These are phyloP conservation scores for Pyronema domesticum DNA, from an alignment of 495 filamentous ascomycete species.

Conservation along the genomic window DNA sequence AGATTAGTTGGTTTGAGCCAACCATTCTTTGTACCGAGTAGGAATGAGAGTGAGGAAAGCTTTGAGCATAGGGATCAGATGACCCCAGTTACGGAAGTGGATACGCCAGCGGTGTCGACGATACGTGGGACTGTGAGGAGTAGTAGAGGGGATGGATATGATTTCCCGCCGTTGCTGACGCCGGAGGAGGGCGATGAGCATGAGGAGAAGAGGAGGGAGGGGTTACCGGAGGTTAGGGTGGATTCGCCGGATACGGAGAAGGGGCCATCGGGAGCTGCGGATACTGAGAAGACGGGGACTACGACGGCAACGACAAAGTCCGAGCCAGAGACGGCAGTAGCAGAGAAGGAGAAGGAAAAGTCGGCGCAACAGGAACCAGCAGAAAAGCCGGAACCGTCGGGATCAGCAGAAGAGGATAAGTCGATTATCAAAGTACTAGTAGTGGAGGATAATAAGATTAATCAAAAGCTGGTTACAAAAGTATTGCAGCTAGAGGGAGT, in stretches of 20 bases:
- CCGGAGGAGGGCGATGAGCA: too few relatives aligned
- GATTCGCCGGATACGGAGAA: not conserved
- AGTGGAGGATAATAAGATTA: constrained; percentile 83
- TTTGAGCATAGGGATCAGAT: not conserved
- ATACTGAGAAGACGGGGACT: not conserved
- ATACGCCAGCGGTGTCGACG: not conserved
- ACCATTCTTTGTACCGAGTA: constrained; percentile 7
- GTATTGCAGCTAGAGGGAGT: constrained; percentile 55
- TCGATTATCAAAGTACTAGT: constrained; percentile 39
- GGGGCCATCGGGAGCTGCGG: not conserved
- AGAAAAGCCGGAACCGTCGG: not conserved
- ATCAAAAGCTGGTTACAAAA: constrained; percentile 72
- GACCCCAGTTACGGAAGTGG: constrained; percentile 1
- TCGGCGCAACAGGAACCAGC: not conserved
- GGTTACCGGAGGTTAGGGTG: too few relatives aligned
- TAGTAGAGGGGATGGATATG: too few relatives aligned
- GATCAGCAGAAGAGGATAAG: not conserved
- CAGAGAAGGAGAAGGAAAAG: not conserved
- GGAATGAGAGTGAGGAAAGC: not conserved
- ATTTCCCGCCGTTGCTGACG: too few relatives aligned
- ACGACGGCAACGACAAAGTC: not conserved
- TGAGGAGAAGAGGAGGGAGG: too few relatives aligned
- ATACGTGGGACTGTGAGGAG: too few relatives aligned
- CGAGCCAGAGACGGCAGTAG: not conserved
- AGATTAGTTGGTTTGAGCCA: constrained; percentile 30